phyloP scores from a whole-genome alignment of 306 rosid species.

The Fagus sylvatica region DNA sequence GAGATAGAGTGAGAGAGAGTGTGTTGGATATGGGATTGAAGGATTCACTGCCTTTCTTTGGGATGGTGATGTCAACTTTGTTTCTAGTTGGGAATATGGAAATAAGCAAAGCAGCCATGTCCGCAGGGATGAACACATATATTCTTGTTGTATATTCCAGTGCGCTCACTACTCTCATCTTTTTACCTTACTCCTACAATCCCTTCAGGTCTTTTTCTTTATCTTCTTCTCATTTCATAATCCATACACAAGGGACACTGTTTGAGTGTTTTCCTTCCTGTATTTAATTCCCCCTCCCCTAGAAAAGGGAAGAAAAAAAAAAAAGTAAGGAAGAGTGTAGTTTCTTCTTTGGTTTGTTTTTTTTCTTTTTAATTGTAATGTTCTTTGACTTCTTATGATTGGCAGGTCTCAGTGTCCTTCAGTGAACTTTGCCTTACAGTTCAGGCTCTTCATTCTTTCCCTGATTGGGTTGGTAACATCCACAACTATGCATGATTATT shows the following conservation, averaged over 20 bases:
- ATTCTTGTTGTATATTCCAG: slow-evolving; percentile 16
- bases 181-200: slow-evolving; percentile 14
- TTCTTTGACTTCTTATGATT: neutral
- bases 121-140: slow-evolving; percentile 11
- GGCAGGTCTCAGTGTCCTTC: slow-evolving; percentile 40
- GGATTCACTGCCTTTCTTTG: slow-evolving; percentile 31
- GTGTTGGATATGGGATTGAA: neutral
- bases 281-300: too few relatives aligned
- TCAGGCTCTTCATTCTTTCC: slow-evolving; percentile 37
- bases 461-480: slow-evolving; percentile 27
- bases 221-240: neutral
- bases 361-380: neutral
- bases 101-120: slow-evolving; percentile 29
- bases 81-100: slow-evolving; percentile 33
- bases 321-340: too few relatives aligned
- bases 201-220: neutral
- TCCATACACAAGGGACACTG: neutral
- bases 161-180: slow-evolving; percentile 8
- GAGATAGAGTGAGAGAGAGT: neutral
- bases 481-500: neutral
- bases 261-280: too few relatives aligned
- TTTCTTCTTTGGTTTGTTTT: too few relatives aligned
- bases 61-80: slow-evolving; percentile 41
- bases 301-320: too few relatives aligned
- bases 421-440: slow-evolving; percentile 27